phyloP scores from a whole-genome alignment of 257 asterid genomes.

The Nyctanthes arbortristis region DNA sequence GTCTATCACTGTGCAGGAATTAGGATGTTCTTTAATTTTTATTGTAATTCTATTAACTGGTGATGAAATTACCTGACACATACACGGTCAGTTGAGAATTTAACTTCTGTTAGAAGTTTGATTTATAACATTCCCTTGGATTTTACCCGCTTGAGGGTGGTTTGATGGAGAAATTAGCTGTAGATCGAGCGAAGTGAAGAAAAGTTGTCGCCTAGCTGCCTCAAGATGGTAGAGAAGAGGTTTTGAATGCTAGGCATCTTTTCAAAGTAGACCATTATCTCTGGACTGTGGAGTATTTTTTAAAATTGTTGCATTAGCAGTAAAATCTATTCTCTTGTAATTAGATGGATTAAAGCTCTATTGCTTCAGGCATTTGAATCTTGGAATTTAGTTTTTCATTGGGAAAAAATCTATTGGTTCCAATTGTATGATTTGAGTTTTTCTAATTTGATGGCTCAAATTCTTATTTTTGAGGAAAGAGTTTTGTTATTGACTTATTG shows the following conservation, averaged over 20 bases:
- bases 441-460: conserved; percentile 3
- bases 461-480: conserved; percentile 3
- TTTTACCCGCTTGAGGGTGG: background rate
- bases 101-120: conserved; percentile 14
- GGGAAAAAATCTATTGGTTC: conserved; percentile 1
- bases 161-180: conserved; percentile 9
- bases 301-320: conserved; percentile 1
- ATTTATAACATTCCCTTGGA: background rate
- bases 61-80: conserved; percentile 16
- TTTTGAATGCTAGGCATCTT: background rate
- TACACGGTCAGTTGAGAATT: conserved; percentile 19
- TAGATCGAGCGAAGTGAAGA: conserved; percentile 10
- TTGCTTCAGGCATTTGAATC: conserved; percentile 4
- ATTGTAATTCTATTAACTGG: conserved; percentile 29
- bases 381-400: background rate
- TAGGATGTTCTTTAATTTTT: conserved; percentile 13
- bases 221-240: conserved; percentile 14
- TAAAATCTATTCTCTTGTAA: conserved; percentile 19
- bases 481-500: conserved; percentile 12
- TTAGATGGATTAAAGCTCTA: conserved; percentile 15
- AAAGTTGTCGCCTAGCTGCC: background rate
- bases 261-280: conserved; percentile 5
- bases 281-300: conserved; percentile 7
- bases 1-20: conserved; percentile 14
- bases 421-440: conserved; percentile 9